Conservation (phyloP, 768 basidiomycete species). For the Russula vinacea region DNA sequence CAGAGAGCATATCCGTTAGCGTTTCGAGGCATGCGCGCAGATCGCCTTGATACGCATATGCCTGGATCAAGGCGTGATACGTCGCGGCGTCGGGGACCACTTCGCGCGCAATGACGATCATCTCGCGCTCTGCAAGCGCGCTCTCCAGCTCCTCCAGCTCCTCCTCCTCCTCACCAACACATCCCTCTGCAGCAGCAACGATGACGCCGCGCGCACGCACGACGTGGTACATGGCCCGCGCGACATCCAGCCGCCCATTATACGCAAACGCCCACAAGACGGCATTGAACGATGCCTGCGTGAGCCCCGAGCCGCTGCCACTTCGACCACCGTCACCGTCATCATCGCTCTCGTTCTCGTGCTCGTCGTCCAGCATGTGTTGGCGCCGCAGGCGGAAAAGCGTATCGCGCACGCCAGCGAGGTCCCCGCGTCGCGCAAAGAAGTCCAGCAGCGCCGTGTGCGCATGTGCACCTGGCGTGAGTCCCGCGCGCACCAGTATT, state of each 20-base stretch:
- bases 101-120: slow-evolving; percentile 43
- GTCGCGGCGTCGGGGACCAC: slow-evolving; percentile 62
- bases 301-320: slow-evolving; percentile 43
- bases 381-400: slow-evolving; percentile 50
- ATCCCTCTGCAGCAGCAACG: too few relatives aligned
- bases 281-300: slow-evolving; percentile 65
- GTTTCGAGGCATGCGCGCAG: slow-evolving; percentile 52
- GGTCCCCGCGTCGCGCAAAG: slow-evolving; percentile 47
- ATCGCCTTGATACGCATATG: slow-evolving; percentile 67
- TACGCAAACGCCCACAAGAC: slow-evolving; percentile 67
- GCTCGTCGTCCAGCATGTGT: slow-evolving; percentile 25
- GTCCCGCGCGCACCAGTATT: slow-evolving; percentile 53
- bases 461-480: slow-evolving; percentile 59
- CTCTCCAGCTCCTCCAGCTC: slow-evolving; percentile 37
- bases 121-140: slow-evolving; percentile 44
- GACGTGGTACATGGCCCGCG: slow-evolving; percentile 56
- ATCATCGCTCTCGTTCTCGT: too few relatives aligned
- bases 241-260: slow-evolving; percentile 53
- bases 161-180: slow-evolving; percentile 29
- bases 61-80: slow-evolving; percentile 66
- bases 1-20: slow-evolving; percentile 63
- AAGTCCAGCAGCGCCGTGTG: slow-evolving; percentile 58
- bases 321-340: neutral
- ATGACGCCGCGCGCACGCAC: slow-evolving; percentile 32
- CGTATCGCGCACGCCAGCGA: slow-evolving; percentile 54